Evolutionary conservation across 768 basidiomycete genomes (phyloP).

Genomic region (Mycena epipterygia): DNA sequence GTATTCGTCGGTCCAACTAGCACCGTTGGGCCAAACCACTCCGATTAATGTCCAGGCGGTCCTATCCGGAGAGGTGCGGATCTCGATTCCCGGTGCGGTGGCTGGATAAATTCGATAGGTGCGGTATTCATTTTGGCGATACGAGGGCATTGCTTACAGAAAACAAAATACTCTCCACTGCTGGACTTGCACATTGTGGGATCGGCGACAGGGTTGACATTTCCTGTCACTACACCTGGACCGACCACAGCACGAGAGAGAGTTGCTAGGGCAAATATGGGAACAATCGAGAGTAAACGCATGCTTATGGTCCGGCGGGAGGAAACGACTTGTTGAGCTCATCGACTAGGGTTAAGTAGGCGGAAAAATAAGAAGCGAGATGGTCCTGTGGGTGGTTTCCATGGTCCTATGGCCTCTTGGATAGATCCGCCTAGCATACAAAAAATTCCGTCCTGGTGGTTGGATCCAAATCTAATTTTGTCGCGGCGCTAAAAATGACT

Average conservation of each 20-base stretch:
- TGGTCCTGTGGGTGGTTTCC: background rate
- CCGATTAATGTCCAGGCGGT: slow-evolving; percentile 46
- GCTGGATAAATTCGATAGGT: slow-evolving; percentile 25
- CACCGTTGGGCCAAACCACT: slow-evolving; percentile 49
- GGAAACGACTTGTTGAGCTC: background rate
- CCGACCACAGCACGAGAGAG: slow-evolving; percentile 12
- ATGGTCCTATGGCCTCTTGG: slow-evolving; percentile 1
- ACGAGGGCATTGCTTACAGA: slow-evolving; percentile 34
- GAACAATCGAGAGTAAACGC: slow-evolving; percentile 7
- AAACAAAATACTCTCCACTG: slow-evolving; percentile 48
- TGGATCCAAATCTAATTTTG: too few species aligned
- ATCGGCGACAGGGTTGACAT: slow-evolving; percentile 44
- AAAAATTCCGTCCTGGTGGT: too few species aligned
- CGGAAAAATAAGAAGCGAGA: slow-evolving; percentile 20
- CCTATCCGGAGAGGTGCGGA: slow-evolving; percentile 49
- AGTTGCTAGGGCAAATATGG: slow-evolving; percentile 7
- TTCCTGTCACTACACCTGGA: slow-evolving; percentile 40
- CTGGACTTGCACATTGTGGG: slow-evolving; percentile 48
- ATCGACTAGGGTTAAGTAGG: background rate
- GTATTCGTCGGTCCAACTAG: slow-evolving; percentile 48
- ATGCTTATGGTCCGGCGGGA: background rate
- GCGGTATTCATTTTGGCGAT: background rate
- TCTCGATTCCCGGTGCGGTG: slow-evolving; percentile 47
- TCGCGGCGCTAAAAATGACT: too few species aligned
- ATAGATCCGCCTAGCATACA: too few species aligned